Base-by-base conservation (phyloP, 805 yeast genomes). In the Babjeviella inositovora region DNA sequence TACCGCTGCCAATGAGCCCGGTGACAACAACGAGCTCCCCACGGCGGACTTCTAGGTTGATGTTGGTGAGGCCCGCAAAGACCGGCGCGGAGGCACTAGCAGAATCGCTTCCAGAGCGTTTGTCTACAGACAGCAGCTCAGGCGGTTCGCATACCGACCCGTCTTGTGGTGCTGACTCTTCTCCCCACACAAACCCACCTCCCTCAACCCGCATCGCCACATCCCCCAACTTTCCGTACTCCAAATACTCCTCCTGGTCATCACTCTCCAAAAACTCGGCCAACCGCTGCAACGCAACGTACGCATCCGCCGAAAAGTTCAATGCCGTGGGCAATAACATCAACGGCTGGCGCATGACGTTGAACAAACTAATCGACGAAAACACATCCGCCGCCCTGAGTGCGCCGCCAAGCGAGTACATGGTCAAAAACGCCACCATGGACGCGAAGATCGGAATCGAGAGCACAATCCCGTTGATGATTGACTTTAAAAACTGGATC, bases 291-390 rank as follows among this genome's bases (percentile, higher is more conserved):
- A 54, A 48, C 0, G 59, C 62, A 34, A 53, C 47, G 18, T 41
- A 38, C 7, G 61, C 62, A 33, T 57, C 63, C 9, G 61, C 56
- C 18, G 55, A 62, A 12, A 57, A 43, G 7, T 60, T 50, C 32
- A 57, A 46, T 7, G 62, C 56, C 29, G 53, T 38, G 5, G 63
- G 63, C 25, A 55, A 39, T 20, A 53, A 40, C 53, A 53, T 49
- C 28, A 53, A 47, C 13, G 57, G 52, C 30, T 53, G 61, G 8
- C 61, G 57, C 35, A 57, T 48, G 20, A 53, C 53, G 19, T 53
- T 37, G 27, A 50, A 56, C 28, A 57, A 47, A 3, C 57, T 46
- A 28, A 57, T 44, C 1, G 61, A 50, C 6, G 60, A 45, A 27
- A 56, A 56, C n/a, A 55, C 53, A 22, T 41, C 40, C 13, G 53